These are phyloP conservation scores for Phaeophleospora eucalypticola DNA, from an alignment of 2,329 filamentous ascomycete genomes.

Conservation along the genomic window DNA sequence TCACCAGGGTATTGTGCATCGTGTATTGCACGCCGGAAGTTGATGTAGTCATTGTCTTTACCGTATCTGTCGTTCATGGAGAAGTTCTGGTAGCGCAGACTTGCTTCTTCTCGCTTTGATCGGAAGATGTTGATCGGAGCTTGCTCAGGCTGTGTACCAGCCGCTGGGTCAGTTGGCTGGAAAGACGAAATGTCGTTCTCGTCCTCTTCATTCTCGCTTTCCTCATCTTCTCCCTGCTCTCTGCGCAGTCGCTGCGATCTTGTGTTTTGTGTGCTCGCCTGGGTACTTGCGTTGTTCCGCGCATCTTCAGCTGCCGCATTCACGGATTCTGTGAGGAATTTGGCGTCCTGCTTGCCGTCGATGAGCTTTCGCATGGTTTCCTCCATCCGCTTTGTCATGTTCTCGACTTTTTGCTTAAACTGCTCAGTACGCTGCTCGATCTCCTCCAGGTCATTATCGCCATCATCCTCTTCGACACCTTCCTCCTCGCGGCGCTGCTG, in stretches of 20 bases:
- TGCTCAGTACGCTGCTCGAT: conserved; percentile 40
- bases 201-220: conserved; percentile 33
- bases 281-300: conserved; percentile 33
- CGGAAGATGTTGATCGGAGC: conserved; percentile 37
- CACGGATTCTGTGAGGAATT: conserved; percentile 43
- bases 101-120: conserved; percentile 37
- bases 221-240: conserved; percentile 18
- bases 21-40: conserved; percentile 60
- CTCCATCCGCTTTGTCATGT: conserved; percentile 55
- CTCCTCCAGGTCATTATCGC: conserved; percentile 36
- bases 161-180: conserved; percentile 37
- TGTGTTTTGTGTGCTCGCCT: conserved; percentile 33
- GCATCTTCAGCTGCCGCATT: conserved; percentile 39
- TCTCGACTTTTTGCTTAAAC: conserved; percentile 44
- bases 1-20: conserved; percentile 55
- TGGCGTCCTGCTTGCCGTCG: conserved; percentile 50
- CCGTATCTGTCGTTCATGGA: conserved; percentile 49
- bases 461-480: conserved; percentile 29
- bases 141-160: conserved; percentile 34
- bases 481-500: conserved; percentile 21
- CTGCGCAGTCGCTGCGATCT: conserved; percentile 21
- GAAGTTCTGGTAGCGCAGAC: conserved; percentile 41
- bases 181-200: conserved; percentile 39
- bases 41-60: conserved; percentile 56
- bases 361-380: conserved; percentile 54